phyloP scores from a whole-genome alignment of 257 asterid genomes.

The Henckelia pumila region DNA sequence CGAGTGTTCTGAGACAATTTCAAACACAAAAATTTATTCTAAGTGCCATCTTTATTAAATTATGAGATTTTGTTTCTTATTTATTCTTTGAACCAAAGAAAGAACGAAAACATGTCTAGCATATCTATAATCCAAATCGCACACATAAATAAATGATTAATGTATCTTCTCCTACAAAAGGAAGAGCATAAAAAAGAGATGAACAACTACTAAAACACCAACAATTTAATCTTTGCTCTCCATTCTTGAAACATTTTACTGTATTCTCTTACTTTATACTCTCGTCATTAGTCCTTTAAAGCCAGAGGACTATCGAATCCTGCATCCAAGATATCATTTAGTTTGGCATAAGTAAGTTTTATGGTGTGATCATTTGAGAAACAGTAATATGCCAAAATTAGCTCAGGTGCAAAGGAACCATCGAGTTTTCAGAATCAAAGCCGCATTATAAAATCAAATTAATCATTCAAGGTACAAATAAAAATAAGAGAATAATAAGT shows the following conservation, averaged over 20 bases:
- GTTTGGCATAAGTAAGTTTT: conserved; percentile 17
- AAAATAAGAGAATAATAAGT: neutral
- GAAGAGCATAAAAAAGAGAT: neutral
- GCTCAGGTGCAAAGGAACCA: conserved; percentile 5
- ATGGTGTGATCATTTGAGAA: conserved; percentile 6
- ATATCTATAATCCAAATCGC: no score
- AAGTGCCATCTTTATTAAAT: neutral
- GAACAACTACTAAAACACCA: neutral
- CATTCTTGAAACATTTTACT: no score
- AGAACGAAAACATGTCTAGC: neutral
- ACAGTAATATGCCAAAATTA: conserved; percentile 3
- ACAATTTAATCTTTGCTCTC: no score
- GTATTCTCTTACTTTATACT: no score
- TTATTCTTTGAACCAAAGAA: neutral
- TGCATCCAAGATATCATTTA: conserved; percentile 25
- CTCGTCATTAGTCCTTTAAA: neutral
- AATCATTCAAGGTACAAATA: neutral
- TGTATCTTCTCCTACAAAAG: neutral
- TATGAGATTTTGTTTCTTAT: neutral
- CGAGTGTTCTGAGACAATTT: neutral
- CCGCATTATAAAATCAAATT: neutral
- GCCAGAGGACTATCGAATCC: conserved; percentile 22
- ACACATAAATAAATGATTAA: no score
- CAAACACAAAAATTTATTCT: neutral
- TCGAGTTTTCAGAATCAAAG: conserved; percentile 7